Conservation (phyloP, 495 filamentous ascomycete genomes). For the Trypethelium eluteriae region DNA sequence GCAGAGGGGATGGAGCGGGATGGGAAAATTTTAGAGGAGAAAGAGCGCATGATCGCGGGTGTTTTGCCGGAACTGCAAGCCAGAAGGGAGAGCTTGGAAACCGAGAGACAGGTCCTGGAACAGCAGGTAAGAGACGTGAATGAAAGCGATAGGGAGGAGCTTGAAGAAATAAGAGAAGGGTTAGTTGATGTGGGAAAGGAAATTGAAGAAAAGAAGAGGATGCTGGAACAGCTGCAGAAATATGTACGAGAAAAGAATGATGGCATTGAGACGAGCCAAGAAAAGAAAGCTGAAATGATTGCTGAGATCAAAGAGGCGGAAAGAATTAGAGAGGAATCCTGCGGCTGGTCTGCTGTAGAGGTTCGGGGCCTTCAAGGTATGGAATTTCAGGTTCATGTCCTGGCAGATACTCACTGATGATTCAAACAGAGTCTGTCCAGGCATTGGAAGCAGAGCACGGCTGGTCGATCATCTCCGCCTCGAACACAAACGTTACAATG, state of each 20-base stretch:
- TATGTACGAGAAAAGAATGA: slow-evolving; percentile 57
- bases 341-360: slow-evolving; percentile 79
- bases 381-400: slow-evolving; percentile 18
- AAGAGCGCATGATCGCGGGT: slow-evolving; percentile 56
- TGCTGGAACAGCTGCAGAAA: slow-evolving; percentile 55
- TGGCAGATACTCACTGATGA: slow-evolving; percentile 8
- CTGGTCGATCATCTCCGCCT: slow-evolving; percentile 66
- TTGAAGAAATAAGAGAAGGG: slow-evolving; percentile 57
- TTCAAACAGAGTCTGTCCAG: slow-evolving; percentile 52
- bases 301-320: slow-evolving; percentile 78
- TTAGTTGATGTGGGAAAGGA: slow-evolving; percentile 58
- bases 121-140: slow-evolving; percentile 65
- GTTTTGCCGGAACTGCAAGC: slow-evolving; percentile 58
- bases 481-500: slow-evolving; percentile 57
- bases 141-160: slow-evolving; percentile 68
- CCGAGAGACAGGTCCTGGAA: slow-evolving; percentile 58
- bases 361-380: slow-evolving; percentile 65
- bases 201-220: slow-evolving; percentile 56
- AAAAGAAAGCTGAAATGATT: slow-evolving; percentile 58
- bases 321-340: slow-evolving; percentile 72
- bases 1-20: slow-evolving; percentile 69
- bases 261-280: slow-evolving; percentile 49
- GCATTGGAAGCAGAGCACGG: slow-evolving; percentile 61
- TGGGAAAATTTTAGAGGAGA: slow-evolving; percentile 55
- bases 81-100: slow-evolving; percentile 50